Base-by-base conservation (phyloP, 176 grass and related monocot genomes). In the Elymus sibiricus region DNA sequence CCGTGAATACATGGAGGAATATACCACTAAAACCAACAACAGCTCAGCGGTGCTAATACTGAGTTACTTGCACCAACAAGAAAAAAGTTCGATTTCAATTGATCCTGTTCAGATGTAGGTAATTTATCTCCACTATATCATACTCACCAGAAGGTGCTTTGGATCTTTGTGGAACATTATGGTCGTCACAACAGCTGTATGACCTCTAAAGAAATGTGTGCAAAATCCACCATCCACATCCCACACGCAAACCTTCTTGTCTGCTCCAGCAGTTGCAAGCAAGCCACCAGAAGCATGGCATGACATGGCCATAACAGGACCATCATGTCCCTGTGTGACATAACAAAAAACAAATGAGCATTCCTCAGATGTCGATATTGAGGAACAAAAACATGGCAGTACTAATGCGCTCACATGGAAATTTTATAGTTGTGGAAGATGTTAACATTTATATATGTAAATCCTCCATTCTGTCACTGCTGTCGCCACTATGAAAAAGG, bases 201-300 rank as follows among this genome's bases (percentile, higher is more conserved):
- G 93, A 25, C 95, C 95, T 91, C 87, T 95, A 79, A 98, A 93
- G 82, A 95, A 98, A 92, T 95, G 93, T 10, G 93, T 98, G 88
- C 95, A 98, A 82, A 98, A 98, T n/a, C 95, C 95, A 76, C 95
- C 95, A 86, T 95, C 93, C 14, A 98, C 91, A 88, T 98, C 95
- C 93, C 95, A 98, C 37, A 95, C 78, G 64, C 88, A 95, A 7
- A 94, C 95, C 86, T 90, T 95, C 87, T 92, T 98, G 82, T 95
- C 93, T 74, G 93, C 93, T 83, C 93, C 95, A 46, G 91, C 95
- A 79, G 93, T 98, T 86, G 91, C 95, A 75, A 98, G 88, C 90
- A 98, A 94, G 29, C 95, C 95, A 16, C 93, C 93, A 80, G 95
- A 98, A 34, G 91, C 94, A 94, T 98, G 95, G 86, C 91, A 95